Base-by-base conservation (phyloP, 768 basidiomycete species). In the Tylopilus rubrobrunneus region DNA sequence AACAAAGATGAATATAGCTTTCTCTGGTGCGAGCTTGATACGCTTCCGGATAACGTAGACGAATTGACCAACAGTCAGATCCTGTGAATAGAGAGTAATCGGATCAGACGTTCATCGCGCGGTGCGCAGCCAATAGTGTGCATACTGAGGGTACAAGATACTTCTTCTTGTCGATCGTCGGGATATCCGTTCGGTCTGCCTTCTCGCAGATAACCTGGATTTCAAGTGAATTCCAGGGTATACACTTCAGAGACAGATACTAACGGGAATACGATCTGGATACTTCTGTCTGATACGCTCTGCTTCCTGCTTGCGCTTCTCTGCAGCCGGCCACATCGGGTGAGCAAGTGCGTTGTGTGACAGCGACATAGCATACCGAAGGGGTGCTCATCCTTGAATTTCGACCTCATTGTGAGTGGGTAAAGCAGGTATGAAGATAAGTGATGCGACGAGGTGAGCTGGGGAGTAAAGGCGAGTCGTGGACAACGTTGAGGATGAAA, bases 91-190 rank as follows among this genome's bases (percentile, higher is more conserved):
- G 33, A 54, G 29, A 33, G 28, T 19, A 56, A 71, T 70, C 65
- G 69, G 64, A 53, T 70, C 67, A 70, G 62, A 53, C 49, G 44
- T 56, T 53, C 60, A 71, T 66, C 61, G 56, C 33, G 43, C 37
- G 14, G 28, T 44, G 31, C n/a, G 40, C 27, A 42, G 36, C 1
- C 19, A 46, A 46, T 42, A 25, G 41, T 21, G 46, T 41, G 71
- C 89, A 65, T 66, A 96, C 96, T 51, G 94, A 95, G 42, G 97
- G 97, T 10, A 99, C 97, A 49, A 99, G 80, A 64, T 99, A 99
- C 80, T 99, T 99, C 94, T 99, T 98, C 90, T 99, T 99, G 81
- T 99, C 97, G 70, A 99, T 98, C 28, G 94, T 95, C 1, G 95
- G 92, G 71, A 99, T 98, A 76, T 99, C 97, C 51, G 94, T 95